These are phyloP conservation scores for Sarcocystis neurona DNA, from an alignment of 169 alveolate species.

Conservation along the genomic window DNA sequence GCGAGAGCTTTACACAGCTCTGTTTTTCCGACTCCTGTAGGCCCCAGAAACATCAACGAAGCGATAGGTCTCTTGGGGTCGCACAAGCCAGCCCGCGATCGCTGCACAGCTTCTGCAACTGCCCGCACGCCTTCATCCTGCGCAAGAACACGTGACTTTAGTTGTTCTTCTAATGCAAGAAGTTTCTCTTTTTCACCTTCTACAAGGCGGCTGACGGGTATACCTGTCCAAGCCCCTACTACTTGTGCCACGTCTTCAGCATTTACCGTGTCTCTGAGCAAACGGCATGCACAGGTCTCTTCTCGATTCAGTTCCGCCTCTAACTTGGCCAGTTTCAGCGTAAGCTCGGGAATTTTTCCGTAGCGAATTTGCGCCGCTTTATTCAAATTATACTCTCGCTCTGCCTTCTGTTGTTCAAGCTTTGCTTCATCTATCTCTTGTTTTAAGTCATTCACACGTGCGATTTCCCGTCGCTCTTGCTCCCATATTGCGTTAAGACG, in stretches of 20 bases:
- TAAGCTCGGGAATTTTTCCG: conserved; percentile 80
- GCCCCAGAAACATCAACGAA: conserved; percentile 86
- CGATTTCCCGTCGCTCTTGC: conserved; percentile 77
- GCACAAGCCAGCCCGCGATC: conserved; percentile 87
- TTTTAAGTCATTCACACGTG: conserved; percentile 73
- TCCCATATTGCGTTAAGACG: conserved; percentile 76
- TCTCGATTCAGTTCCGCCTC: conserved; percentile 28
- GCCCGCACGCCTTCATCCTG: conserved; percentile 82
- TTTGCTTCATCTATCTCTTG: conserved; percentile 82
- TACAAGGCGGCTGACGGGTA: conserved; percentile 77
- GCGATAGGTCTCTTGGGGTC: conserved; percentile 88
- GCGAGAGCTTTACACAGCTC: conserved; percentile 88
- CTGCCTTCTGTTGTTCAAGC: conserved; percentile 81
- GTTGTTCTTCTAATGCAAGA: conserved; percentile 70
- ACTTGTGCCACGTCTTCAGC: conserved; percentile 80
- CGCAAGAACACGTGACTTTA: conserved; percentile 81
- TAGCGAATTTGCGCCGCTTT: conserved; percentile 83
- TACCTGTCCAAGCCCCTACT: conserved; percentile 87
- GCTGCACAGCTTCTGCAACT: conserved; percentile 77
- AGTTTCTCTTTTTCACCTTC: conserved; percentile 78
- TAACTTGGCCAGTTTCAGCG: conserved; percentile 63
- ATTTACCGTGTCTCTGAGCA: conserved; percentile 79
- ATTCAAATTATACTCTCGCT: conserved; percentile 78
- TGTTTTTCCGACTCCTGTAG: conserved; percentile 88
- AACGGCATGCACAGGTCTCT: conserved; percentile 33